A percentile compares a stretch with the other conserved stretches of the same genome.
Conservation (phyloP, 495 filamentous ascomycete genomes). For the Apodospora peruviana region DNA sequence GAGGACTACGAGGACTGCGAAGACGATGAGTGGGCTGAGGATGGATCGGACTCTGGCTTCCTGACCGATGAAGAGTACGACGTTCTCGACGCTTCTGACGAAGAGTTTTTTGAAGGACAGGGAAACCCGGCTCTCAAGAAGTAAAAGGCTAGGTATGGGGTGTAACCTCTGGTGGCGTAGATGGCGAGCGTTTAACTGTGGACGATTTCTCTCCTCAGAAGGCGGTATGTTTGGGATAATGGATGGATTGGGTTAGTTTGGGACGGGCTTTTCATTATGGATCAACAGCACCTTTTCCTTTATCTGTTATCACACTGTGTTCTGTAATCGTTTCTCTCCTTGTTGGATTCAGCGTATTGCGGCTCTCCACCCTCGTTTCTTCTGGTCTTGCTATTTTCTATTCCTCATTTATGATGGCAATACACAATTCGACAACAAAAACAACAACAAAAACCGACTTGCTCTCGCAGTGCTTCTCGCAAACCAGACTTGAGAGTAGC, state of each 20-base stretch:
- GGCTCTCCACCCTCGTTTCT: neutral
- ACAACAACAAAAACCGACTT: neutral
- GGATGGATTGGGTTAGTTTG: no score
- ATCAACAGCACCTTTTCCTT: neutral
- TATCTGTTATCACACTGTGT: neutral
- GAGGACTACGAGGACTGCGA: constrained; percentile 61
- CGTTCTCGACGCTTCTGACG: constrained; percentile 89
- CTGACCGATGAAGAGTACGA: constrained; percentile 98
- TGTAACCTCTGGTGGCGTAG: no score
- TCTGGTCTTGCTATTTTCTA: neutral
- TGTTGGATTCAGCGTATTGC: neutral
- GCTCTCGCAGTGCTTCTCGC: neutral
- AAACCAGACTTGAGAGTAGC: no score
- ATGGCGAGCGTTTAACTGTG: no score
- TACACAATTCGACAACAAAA: neutral
- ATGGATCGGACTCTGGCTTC: constrained; percentile 60
- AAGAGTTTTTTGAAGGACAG: constrained; percentile 61
- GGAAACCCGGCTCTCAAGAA: constrained; percentile 21
- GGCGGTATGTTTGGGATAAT: neutral
- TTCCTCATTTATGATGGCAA: neutral
- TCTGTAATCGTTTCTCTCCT: neutral
- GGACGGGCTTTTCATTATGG: neutral
- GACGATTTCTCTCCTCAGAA: no score
- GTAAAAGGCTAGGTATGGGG: constrained; percentile 20
- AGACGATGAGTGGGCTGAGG: constrained; percentile 56